These are phyloP conservation scores for Oryza meridionalis DNA, from an alignment of 176 grass and related monocot genomes.

Conservation along the genomic window DNA sequence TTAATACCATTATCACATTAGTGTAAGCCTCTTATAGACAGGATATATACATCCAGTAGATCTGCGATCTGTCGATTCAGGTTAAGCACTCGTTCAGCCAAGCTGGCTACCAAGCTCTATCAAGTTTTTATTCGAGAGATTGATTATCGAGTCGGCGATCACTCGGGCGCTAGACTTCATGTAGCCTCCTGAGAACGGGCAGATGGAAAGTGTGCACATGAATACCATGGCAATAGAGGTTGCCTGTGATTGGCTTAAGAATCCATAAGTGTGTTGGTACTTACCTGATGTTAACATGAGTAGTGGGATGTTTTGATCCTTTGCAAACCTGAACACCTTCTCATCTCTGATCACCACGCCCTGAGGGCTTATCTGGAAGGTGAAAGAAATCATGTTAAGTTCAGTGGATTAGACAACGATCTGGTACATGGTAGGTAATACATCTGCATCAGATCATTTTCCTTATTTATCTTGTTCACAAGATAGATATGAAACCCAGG, in stretches of 20 bases:
- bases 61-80: background rate
- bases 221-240: background rate
- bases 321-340: slow-evolving; percentile 88
- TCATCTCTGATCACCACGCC: slow-evolving; percentile 86
- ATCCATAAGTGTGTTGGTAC: background rate
- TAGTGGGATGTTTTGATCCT: slow-evolving; percentile 85
- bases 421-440: background rate
- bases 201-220: background rate
- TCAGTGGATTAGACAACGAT: background rate
- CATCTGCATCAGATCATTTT: background rate
- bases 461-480: background rate
- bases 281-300: slow-evolving; percentile 94
- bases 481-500: background rate
- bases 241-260: background rate
- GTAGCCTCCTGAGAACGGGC: slow-evolving; percentile 69
- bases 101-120: slow-evolving; percentile 50
- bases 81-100: slow-evolving; percentile 12
- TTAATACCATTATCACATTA: background rate
- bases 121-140: slow-evolving; percentile 82
- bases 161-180: slow-evolving; percentile 94
- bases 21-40: background rate
- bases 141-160: slow-evolving; percentile 81
- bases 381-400: background rate
- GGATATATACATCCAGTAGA: slow-evolving; percentile 28
- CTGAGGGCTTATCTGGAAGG: slow-evolving; percentile 70